phyloP scores from a whole-genome alignment of 345 rosid species.

The Lumnitzera littorea region DNA sequence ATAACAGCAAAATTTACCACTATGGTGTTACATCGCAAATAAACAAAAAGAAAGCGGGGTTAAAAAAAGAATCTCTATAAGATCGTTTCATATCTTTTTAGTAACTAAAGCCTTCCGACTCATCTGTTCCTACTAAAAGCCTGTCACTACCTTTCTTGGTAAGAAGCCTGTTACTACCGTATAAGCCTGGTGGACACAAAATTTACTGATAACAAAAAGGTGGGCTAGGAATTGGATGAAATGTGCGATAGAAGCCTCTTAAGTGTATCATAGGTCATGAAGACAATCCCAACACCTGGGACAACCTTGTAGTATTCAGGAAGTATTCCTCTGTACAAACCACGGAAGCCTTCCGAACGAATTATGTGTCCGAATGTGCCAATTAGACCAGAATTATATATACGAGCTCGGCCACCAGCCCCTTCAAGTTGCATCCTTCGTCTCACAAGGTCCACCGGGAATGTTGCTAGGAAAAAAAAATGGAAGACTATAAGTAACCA shows the following conservation, averaged over 20 bases:
- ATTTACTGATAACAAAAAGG: neutral
- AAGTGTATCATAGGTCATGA: constrained; percentile 80
- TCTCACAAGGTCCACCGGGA: constrained; percentile 93
- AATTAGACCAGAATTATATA: constrained; percentile 62
- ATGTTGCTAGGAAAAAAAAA: constrained; percentile 42
- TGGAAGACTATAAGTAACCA: no score
- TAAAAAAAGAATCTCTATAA: no score
- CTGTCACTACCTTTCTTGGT: neutral
- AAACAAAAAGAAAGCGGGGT: no score
- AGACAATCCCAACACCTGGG: constrained; percentile 86
- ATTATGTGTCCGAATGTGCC: constrained; percentile 76
- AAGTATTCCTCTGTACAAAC: constrained; percentile 88
- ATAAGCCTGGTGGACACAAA: no score
- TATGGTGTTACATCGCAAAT: constrained; percentile 13
- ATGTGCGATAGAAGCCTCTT: constrained; percentile 42
- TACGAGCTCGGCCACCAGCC: constrained; percentile 79
- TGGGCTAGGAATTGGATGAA: constrained; percentile 21
- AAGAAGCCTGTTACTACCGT: neutral
- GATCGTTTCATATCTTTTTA: neutral
- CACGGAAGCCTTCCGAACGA: constrained; percentile 68
- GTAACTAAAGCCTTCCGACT: neutral
- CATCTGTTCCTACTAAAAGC: neutral
- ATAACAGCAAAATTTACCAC: constrained; percentile 48
- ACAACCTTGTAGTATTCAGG: constrained; percentile 97
- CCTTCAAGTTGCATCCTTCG: constrained; percentile 97